phyloP scores from a whole-genome alignment of 108 stramenopile genomes.

The Skeletonema marinoi region DNA sequence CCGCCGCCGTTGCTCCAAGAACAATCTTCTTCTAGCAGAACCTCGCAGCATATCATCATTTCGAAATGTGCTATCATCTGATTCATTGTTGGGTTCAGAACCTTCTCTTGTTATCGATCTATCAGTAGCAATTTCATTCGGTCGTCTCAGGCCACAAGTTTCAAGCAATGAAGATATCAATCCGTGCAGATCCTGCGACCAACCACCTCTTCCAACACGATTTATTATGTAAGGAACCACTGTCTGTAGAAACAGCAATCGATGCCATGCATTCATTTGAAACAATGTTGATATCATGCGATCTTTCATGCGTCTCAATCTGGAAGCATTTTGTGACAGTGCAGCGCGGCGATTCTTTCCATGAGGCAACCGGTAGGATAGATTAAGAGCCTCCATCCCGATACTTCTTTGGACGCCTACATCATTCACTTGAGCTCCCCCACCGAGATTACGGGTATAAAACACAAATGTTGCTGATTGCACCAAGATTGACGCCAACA shows the following conservation, averaged over 20 bases:
- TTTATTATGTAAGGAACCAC: slow-evolving; percentile 29
- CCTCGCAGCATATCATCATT: slow-evolving; percentile 46
- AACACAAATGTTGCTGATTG: slow-evolving; percentile 31
- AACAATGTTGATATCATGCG: slow-evolving; percentile 1
- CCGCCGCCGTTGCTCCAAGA: slow-evolving; percentile 32
- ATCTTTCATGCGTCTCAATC: not conserved
- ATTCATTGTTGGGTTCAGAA: not conserved
- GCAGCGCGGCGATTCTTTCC: not conserved
- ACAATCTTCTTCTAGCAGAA: slow-evolving; percentile 34
- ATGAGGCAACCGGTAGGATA: slow-evolving; percentile 11
- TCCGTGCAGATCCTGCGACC: slow-evolving; percentile 32
- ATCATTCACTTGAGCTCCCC: not conserved
- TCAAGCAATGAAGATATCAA: slow-evolving; percentile 1
- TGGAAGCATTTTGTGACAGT: not conserved
- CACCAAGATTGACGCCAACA: slow-evolving; percentile 36
- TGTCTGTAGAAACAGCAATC: slow-evolving; percentile 27
- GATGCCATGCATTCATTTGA: slow-evolving; percentile 28
- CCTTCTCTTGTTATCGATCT: not conserved
- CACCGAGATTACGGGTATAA: slow-evolving; percentile 23
- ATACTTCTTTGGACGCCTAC: slow-evolving; percentile 17
- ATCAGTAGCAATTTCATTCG: not conserved
- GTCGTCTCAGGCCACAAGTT: not conserved
- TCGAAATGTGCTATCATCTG: slow-evolving; percentile 16
- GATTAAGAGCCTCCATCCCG: slow-evolving; percentile 43
- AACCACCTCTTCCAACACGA: slow-evolving; percentile 37